Conservation (phyloP, 108 stramenopile genomes). For the Chaetoceros tenuissimus region DNA sequence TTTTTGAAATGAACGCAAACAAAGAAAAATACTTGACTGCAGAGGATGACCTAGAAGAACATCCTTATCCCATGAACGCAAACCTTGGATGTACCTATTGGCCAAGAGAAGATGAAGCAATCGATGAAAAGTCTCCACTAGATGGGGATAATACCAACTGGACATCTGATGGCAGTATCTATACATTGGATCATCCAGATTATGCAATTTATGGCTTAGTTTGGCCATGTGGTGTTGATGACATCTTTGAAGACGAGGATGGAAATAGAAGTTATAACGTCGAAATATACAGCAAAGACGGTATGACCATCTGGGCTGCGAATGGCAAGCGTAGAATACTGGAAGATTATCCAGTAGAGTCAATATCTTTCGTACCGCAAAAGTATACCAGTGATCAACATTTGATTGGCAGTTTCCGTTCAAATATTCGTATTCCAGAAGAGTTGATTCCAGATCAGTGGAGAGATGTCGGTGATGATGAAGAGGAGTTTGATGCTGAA, state of each 20-base stretch:
- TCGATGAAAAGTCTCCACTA: neutral
- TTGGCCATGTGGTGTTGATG: neutral
- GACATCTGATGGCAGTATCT: neutral
- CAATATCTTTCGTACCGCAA: slow-evolving; percentile 50
- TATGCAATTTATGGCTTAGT: neutral
- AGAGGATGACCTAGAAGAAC: neutral
- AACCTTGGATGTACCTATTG: neutral
- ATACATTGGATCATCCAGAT: neutral
- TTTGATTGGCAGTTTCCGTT: slow-evolving; percentile 39
- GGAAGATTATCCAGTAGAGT: neutral
- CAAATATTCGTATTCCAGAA: slow-evolving; percentile 42
- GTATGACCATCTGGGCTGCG: neutral
- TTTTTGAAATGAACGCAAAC: neutral
- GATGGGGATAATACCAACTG: neutral
- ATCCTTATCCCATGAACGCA: neutral
- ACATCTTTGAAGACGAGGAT: neutral
- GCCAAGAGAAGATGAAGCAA: neutral
- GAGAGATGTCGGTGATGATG: slow-evolving; percentile 29
- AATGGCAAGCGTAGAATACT: neutral
- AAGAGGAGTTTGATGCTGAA: too few relatives aligned
- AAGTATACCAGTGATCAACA: slow-evolving; percentile 37
- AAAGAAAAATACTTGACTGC: neutral
- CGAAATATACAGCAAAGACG: neutral
- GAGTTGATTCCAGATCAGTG: slow-evolving; percentile 44
- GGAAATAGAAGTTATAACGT: neutral